phyloP scores from a whole-genome alignment of 2,329 filamentous ascomycete species.

The Tolypocladium ovalisporum region DNA sequence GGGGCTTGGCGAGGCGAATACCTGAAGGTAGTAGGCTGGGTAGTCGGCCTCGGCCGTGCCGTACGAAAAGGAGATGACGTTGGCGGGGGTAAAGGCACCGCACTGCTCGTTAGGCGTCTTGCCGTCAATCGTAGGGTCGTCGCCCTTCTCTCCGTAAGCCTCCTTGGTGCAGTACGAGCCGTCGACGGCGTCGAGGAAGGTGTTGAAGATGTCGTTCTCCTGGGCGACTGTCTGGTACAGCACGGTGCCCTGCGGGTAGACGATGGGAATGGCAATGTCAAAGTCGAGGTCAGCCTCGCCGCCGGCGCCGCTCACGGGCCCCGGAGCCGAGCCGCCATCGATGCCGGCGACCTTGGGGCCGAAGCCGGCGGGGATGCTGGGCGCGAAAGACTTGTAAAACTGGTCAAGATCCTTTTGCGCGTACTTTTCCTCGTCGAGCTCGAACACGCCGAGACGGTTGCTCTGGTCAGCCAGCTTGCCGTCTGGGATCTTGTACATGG shows the following conservation, averaged over 20 bases:
- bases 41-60: background rate
- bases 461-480: slow-evolving; percentile 20
- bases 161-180: slow-evolving; percentile 19
- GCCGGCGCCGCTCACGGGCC: slow-evolving; percentile 12
- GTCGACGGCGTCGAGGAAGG: slow-evolving; percentile 34
- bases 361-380: slow-evolving; percentile 26
- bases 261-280: slow-evolving; percentile 39
- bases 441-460: slow-evolving; percentile 42
- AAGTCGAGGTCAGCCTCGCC: slow-evolving; percentile 45
- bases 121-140: background rate
- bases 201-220: slow-evolving; percentile 27
- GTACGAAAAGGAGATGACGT: background rate
- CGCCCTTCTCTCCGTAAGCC: background rate
- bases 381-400: slow-evolving; percentile 34
- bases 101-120: background rate
- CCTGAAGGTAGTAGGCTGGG: background rate
- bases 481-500: slow-evolving; percentile 33
- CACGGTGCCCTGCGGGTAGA: slow-evolving; percentile 39
- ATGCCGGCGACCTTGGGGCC: slow-evolving; percentile 34
- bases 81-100: background rate
- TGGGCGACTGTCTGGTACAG: slow-evolving; percentile 32
- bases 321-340: slow-evolving; percentile 34
- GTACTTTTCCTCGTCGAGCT: slow-evolving; percentile 40
- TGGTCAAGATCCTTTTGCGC: slow-evolving; percentile 32
- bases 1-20: background rate